Evolutionary conservation across 2,329 filamentous ascomycete species (phyloP), one percentile per base, ranked within the genome.

Genomic region (Aspergillus carbonarius): DNA sequence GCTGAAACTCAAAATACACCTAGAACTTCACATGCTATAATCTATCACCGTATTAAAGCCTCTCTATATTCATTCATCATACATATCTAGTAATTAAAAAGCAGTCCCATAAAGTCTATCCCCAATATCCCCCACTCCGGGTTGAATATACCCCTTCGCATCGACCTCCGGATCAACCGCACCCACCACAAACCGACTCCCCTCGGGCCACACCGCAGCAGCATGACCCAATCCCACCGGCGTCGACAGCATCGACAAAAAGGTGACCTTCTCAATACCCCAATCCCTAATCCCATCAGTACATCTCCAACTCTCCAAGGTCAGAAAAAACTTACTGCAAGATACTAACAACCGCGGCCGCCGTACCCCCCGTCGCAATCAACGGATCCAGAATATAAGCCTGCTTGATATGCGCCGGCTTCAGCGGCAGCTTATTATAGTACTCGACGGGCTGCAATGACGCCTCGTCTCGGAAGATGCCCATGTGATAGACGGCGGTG

Each of bases 91-190:
- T n/a, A 53, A 51, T 61, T 42, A 18, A 57, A 32, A 59, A 6
- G 47, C 53, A 15, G 68, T 71, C 8, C 68, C 68, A 61, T 66
- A 71, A 27, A 71, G 55, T 18, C 69, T 58, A 60, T 71, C 69
- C 2, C 69, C 69, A 60, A 70, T 71, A 62, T 71, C 69, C 2
- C 68, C 69, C 20, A 70, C 57, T 2, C 69, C 69, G 5, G 68
- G 69, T 17, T 61, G 54, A 27, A 71, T 63, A 55, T 68, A 71
- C 25, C 69, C 67, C 46, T 63, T 62, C n/a, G 59, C 60, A 59
- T 71, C 66, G 15, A 70, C 35, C 7, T 58, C 57, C 6, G 63
- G 51, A 48, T 71, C 69, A 34, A 70, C 56, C 9, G 62, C 59
- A 5, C 67, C 68, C 13, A 71, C 66, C 18, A 69, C 62, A n/a